These are phyloP conservation scores for Rhodotorula sp. DNA, from an alignment of 1,284 basidiomycete species.

Conservation along the genomic window DNA sequence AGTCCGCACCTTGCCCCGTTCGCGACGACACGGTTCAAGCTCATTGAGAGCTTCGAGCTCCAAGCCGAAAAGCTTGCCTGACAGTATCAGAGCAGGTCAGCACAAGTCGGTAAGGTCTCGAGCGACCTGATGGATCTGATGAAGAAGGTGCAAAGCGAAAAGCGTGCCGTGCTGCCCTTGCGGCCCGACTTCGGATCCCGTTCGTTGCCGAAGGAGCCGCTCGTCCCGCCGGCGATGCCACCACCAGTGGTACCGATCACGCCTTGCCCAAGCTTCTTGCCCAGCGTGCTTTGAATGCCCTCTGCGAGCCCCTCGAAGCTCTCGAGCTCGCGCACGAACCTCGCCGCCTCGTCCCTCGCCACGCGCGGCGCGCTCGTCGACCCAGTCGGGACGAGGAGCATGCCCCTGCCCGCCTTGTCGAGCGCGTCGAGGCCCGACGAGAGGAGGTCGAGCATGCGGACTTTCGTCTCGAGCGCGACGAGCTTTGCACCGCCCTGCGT, in stretches of 20 bases:
- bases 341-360: conserved; percentile 58
- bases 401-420: conserved; percentile 49
- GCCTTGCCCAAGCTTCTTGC: conserved; percentile 79
- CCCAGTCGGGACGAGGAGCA: conserved; percentile 53
- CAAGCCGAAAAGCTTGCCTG: conserved; percentile 56
- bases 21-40: conserved; percentile 87
- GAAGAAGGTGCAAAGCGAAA: conserved; percentile 34
- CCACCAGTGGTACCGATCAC: conserved; percentile 11
- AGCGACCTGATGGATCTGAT: too few relatives aligned
- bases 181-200: conserved; percentile 65
- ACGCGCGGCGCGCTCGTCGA: conserved; percentile 67
- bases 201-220: not conserved
- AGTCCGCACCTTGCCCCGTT: conserved; percentile 80
- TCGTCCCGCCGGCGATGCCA: conserved; percentile 2
- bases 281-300: conserved; percentile 60
- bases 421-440: conserved; percentile 69
- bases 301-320: conserved; percentile 82
- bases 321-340: conserved; percentile 55
- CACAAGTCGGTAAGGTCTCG: not conserved
- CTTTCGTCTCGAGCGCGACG: conserved; percentile 75
- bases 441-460: conserved; percentile 76
- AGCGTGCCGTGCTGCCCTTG: conserved; percentile 55
- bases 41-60: conserved; percentile 77
- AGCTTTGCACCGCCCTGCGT: conserved; percentile 82
- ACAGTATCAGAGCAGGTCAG: too few relatives aligned